Conservation (phyloP, 2,329 filamentous ascomycete species). For the Teratosphaeria destructans region DNA sequence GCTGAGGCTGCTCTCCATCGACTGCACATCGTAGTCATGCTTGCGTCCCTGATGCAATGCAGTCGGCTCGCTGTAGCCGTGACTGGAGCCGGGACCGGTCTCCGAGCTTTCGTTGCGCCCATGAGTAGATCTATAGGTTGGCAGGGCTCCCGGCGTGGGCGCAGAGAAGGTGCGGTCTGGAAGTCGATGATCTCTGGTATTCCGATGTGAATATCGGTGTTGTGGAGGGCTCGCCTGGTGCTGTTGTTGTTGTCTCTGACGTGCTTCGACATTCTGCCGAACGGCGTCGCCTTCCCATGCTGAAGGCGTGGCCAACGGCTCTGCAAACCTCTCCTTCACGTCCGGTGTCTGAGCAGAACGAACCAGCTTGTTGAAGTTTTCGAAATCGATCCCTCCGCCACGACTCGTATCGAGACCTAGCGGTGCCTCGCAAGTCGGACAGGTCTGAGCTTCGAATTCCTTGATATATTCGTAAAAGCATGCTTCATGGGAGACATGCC, state of each 20-base stretch:
- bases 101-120: slow-evolving; percentile 68
- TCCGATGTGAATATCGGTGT: neutral
- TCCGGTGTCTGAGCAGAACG: slow-evolving; percentile 57
- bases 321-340: slow-evolving; percentile 24
- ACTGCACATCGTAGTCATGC: slow-evolving; percentile 92
- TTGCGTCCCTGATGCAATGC: slow-evolving; percentile 54
- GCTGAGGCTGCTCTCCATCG: slow-evolving; percentile 78
- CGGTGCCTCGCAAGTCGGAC: slow-evolving; percentile 85
- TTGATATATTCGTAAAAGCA: slow-evolving; percentile 99
- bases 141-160: slow-evolving; percentile 11
- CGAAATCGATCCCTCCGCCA: slow-evolving; percentile 68
- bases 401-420: slow-evolving; percentile 85
- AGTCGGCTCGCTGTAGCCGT: slow-evolving; percentile 67
- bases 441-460: slow-evolving; percentile 87
- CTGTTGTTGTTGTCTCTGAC: slow-evolving; percentile 5
- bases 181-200: slow-evolving; percentile 16
- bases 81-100: slow-evolving; percentile 63
- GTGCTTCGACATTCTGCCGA: slow-evolving; percentile 7
- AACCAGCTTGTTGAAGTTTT: slow-evolving; percentile 90
- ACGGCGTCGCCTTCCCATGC: slow-evolving; percentile 48
- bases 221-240: neutral
- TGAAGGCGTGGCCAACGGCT: slow-evolving; percentile 42
- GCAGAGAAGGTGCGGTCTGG: slow-evolving; percentile 10
- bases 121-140: slow-evolving; percentile 38
- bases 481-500: slow-evolving; percentile 94